Evolutionary conservation across 805 yeast genomes (phyloP), one percentile per base, ranked within the genome.

Genomic region (Metschnikowia kunwiensis): DNA sequence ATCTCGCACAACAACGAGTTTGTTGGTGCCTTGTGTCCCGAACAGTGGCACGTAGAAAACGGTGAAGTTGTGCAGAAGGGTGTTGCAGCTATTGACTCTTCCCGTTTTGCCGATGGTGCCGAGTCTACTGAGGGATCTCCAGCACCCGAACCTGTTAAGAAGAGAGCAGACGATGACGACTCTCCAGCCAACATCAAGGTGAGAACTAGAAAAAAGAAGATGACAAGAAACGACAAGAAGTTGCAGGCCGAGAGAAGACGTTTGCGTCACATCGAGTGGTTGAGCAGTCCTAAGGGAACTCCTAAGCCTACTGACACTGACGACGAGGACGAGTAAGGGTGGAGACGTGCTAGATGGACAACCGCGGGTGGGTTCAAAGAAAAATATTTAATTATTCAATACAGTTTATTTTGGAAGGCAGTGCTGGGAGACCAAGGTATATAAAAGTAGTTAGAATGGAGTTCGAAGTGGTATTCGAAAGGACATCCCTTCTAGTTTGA

Each of bases 131-230:
- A 66, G 39, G 72, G 70, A 3, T 64, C 73, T 26, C 56, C 63
- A n/a, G 51, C 54, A 3, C 55, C 60, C 7, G 47, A 50, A 29
- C 51, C 60, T 11, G 60, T 58, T 14, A 65, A 66, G 46, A 63
- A 57, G 71, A 68, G 66, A 68, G 74, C 74, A 17, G 74, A 72
- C 48, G 86, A 86, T 48, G 88, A 85, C 55, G 95, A 85, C 53
- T 88, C 96, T 25, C 97, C 97, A 9, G 95, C 96, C 31, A 86
- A 93, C 64, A 89, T 91, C 67, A 91, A 91, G 75, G 87, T 93
- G 40, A 85, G 86, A 65, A 73, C 74, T 57, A 82, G 86, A 76
- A 89, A 88, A 86, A 93, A 86, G 91, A 89, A 88, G 79, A 70
- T 93, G 79, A 93, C 97, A 19, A 82, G 98, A 77, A 91, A 91